Evolutionary conservation across 2,329 filamentous ascomycete genomes (phyloP).

Genomic region (Pseudogymnoascus sp.): DNA sequence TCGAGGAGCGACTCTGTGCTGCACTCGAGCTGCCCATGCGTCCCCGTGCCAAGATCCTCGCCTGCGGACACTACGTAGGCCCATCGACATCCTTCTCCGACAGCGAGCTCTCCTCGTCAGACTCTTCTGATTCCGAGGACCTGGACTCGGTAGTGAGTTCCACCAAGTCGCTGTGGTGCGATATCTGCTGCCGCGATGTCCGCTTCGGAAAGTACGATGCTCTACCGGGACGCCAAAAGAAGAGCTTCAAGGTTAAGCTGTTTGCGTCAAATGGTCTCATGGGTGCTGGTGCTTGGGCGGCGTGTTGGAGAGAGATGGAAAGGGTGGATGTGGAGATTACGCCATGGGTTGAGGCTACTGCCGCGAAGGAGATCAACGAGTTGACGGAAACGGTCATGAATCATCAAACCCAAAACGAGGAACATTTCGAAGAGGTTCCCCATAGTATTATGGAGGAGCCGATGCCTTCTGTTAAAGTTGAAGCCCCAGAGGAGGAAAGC

Average conservation of each 20-base stretch:
- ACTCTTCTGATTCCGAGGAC: slow-evolving; percentile 24
- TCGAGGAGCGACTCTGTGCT: slow-evolving; percentile 71
- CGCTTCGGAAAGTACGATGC: slow-evolving; percentile 22
- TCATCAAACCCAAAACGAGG: slow-evolving; percentile 6
- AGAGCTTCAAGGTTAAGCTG: slow-evolving; percentile 71
- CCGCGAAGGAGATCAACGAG: slow-evolving; percentile 42
- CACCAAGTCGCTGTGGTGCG: slow-evolving; percentile 22
- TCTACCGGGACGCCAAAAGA: slow-evolving; percentile 16
- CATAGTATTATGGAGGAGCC: slow-evolving; percentile 6
- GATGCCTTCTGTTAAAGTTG: slow-evolving; percentile 35
- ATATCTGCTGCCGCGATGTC: slow-evolving; percentile 28
- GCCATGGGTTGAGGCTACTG: slow-evolving; percentile 56
- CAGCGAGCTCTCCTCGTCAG: slow-evolving; percentile 17
- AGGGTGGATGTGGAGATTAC: slow-evolving; percentile 91
- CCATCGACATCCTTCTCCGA: slow-evolving; percentile 41
- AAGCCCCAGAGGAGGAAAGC: slow-evolving; percentile 52
- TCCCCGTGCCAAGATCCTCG: slow-evolving; percentile 60
- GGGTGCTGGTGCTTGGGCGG: slow-evolving; percentile 83
- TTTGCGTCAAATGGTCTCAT: slow-evolving; percentile 95
- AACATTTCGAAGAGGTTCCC: background rate
- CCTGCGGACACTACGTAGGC: slow-evolving; percentile 69
- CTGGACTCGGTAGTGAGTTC: background rate
- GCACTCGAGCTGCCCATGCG: slow-evolving; percentile 62
- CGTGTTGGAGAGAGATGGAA: slow-evolving; percentile 97
- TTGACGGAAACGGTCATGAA: background rate